Percentiles rank a stretch among this genome's conserved stretches.
Evolutionary conservation across 169 alveolate genomes (phyloP).

Genomic region (Hepatocystis sp.): DNA sequence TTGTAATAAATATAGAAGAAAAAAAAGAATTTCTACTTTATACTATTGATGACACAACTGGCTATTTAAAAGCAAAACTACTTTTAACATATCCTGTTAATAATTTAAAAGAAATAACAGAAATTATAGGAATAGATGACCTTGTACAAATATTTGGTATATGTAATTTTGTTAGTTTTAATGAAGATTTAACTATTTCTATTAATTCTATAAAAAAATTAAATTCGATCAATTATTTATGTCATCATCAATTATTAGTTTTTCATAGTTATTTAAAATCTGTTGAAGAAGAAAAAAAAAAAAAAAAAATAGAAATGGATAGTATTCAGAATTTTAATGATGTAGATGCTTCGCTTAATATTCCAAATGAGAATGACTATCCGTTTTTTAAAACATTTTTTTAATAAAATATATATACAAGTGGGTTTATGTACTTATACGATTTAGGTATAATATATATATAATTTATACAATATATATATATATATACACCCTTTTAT

Average conservation of each 20-base stretch:
- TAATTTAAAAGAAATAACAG: not conserved
- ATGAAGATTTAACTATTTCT: constrained; percentile 65
- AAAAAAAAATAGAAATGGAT: constrained; percentile 24
- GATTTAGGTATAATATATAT: no score
- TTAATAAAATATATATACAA: constrained; percentile 4
- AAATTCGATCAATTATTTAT: constrained; percentile 57
- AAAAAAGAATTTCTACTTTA: constrained; percentile 66
- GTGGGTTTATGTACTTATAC: no score
- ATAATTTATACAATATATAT: no score
- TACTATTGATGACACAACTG: constrained; percentile 75
- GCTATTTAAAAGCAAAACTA: constrained; percentile 65
- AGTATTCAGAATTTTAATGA: no score
- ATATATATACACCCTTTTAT: not conserved
- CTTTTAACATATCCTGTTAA: constrained; percentile 56
- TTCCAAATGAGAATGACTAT: constrained; percentile 16
- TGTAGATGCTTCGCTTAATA: no score
- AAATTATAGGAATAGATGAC: constrained; percentile 32
- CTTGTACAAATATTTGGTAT: constrained; percentile 63
- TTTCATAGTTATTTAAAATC: constrained; percentile 61
- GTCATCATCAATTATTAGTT: constrained; percentile 73
- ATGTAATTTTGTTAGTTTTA: constrained; percentile 59
- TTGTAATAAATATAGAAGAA: constrained; percentile 64
- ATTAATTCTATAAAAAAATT: constrained; percentile 56
- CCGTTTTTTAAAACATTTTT: constrained; percentile 56
- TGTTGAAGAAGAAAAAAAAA: constrained; percentile 39